phyloP scores from a whole-genome alignment of 2,329 filamentous ascomycete species.

The Metarhizium humberi region DNA sequence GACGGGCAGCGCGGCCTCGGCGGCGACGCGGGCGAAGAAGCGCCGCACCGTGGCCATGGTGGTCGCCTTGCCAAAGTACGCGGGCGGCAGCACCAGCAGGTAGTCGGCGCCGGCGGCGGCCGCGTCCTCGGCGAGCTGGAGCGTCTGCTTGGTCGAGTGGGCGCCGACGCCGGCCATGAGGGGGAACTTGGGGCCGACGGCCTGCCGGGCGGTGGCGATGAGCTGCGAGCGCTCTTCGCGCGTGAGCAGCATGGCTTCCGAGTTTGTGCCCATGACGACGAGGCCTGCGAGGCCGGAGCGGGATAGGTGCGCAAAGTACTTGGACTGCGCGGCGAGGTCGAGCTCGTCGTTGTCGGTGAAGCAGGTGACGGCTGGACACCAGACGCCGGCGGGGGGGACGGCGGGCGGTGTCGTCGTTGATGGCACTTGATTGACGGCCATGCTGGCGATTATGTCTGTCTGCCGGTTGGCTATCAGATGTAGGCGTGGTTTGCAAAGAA shows the following conservation, averaged over 20 bases:
- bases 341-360: slow-evolving; percentile 40
- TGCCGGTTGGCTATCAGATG: no score
- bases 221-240: slow-evolving; percentile 49
- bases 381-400: slow-evolving; percentile 30
- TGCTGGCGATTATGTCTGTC: neutral
- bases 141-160: slow-evolving; percentile 54
- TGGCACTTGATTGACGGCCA: neutral
- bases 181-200: slow-evolving; percentile 78
- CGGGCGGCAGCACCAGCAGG: slow-evolving; percentile 10
- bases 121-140: slow-evolving; percentile 51
- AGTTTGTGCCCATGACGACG: slow-evolving; percentile 45
- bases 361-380: slow-evolving; percentile 44
- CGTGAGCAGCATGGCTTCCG: slow-evolving; percentile 47
- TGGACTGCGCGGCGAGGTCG: slow-evolving; percentile 35
- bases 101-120: slow-evolving; percentile 18
- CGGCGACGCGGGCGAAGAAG: slow-evolving; percentile 34
- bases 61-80: slow-evolving; percentile 29
- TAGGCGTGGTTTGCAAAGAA: no score
- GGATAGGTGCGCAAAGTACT: slow-evolving; percentile 43
- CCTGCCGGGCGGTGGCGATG: slow-evolving; percentile 56
- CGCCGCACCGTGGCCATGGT: slow-evolving; percentile 27
- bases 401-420: neutral
- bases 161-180: slow-evolving; percentile 64
- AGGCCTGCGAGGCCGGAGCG: slow-evolving; percentile 39
- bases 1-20: slow-evolving; percentile 50